Conservation (phyloP, 768 basidiomycete genomes). For the Pisolithus orientalis region DNA sequence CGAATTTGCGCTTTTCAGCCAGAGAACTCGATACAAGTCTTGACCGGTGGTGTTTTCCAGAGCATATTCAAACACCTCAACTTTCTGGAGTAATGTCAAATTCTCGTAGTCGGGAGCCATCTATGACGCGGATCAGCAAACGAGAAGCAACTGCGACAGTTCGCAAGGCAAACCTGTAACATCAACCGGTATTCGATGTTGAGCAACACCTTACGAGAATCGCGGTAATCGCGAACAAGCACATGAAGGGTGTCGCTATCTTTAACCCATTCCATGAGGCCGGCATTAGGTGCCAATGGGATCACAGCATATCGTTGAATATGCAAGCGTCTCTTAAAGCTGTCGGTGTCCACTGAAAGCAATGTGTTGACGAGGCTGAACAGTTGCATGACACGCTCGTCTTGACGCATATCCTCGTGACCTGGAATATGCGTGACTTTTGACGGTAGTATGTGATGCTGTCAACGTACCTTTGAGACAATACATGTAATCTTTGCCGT, state of each 20-base stretch:
- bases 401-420: constrained; percentile 97
- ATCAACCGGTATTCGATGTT: constrained; percentile 99
- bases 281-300: constrained; percentile 92
- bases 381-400: constrained; percentile 98
- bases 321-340: constrained; percentile 92
- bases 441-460: neutral
- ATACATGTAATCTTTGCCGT: constrained; percentile 92
- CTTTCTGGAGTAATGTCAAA: constrained; percentile 89
- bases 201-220: constrained; percentile 90
- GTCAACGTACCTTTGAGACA: constrained; percentile 66
- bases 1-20: constrained; percentile 92
- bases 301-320: constrained; percentile 92
- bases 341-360: constrained; percentile 86
- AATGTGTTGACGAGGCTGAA: constrained; percentile 96
- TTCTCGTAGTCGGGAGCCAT: constrained; percentile 99
- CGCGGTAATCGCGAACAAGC: constrained; percentile 92
- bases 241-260: constrained; percentile 96
- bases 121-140: constrained; percentile 33
- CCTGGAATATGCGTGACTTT: constrained; percentile 38
- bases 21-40: constrained; percentile 92
- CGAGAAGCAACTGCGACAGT: constrained; percentile 32
- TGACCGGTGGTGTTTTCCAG: constrained; percentile 98
- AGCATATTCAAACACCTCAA: constrained; percentile 98
- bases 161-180: constrained; percentile 85
- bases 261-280: constrained; percentile 91